Evolutionary conservation across 2,329 filamentous ascomycete genomes (phyloP).

Genomic region (Talaromyces amestolkiae): DNA sequence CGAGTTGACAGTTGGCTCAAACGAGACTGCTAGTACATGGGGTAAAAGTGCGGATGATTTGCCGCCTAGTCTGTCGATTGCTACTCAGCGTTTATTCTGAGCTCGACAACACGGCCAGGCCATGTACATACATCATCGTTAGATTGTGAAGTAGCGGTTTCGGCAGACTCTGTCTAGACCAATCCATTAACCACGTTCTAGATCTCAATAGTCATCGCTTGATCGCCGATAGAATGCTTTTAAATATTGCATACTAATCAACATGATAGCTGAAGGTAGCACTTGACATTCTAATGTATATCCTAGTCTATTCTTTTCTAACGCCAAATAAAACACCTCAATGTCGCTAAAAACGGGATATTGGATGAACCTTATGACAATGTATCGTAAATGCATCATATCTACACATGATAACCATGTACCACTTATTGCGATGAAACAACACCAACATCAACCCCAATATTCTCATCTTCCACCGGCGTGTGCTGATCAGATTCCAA

Average conservation of each 20-base stretch:
- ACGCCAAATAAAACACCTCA: too few relatives aligned
- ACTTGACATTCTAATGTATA: too few relatives aligned
- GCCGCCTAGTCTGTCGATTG: constrained; percentile 53
- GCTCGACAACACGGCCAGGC: not conserved
- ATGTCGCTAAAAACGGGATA: not conserved
- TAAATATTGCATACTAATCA: not conserved
- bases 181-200: not conserved
- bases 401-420: not conserved
- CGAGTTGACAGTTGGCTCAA: constrained; percentile 60
- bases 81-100: not conserved
- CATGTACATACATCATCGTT: not conserved
- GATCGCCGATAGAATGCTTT: not conserved
- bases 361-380: not conserved
- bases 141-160: not conserved
- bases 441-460: not conserved
- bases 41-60: constrained; percentile 59
- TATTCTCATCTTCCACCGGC: not conserved
- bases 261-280: not conserved
- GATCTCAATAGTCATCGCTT: not conserved
- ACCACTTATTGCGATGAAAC: not conserved
- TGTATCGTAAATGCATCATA: not conserved
- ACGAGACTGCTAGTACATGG: constrained; percentile 64
- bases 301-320: not conserved
- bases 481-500: not conserved
- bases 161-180: not conserved